Percentiles rank a stretch among this genome's conserved stretches.
phyloP scores from a whole-genome alignment of 2,329 filamentous ascomycete genomes.

The Talaromyces sp. region DNA sequence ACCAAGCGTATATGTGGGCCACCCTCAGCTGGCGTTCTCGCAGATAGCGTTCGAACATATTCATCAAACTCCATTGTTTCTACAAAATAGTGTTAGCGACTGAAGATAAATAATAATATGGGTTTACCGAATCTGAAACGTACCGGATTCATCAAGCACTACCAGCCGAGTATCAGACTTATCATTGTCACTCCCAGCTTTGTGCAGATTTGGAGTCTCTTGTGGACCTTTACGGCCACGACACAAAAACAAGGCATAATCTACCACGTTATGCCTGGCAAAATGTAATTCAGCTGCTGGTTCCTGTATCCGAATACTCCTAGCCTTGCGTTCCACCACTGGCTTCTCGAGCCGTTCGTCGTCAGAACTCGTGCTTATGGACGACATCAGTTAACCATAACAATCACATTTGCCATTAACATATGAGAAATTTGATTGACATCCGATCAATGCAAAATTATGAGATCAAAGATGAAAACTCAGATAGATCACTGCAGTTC shows the following conservation, averaged over 20 bases:
- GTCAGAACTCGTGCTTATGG: constrained; percentile 1
- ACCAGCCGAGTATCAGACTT: neutral
- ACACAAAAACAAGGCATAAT: constrained; percentile 19
- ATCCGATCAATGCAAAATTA: neutral
- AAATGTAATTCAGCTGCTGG: neutral
- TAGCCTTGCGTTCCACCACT: neutral
- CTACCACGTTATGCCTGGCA: neutral
- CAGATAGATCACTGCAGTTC: neutral
- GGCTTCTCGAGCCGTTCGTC: neutral
- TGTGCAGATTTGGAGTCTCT: neutral
- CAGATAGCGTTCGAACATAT: neutral
- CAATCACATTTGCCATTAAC: neutral
- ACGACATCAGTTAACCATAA: neutral
- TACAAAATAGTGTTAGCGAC: neutral
- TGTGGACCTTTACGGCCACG: constrained; percentile 15
- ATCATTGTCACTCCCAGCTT: neutral
- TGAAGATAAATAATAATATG: too few species aligned
- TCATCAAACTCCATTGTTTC: constrained; percentile 15
- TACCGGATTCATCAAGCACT: constrained; percentile 13
- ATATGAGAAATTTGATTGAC: neutral
- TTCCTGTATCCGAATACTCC: neutral
- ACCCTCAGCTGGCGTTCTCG: constrained; percentile 5
- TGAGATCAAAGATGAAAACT: neutral
- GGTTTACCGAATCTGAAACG: neutral
- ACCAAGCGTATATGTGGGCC: constrained; percentile 11